Evolutionary conservation across 176 grass and related monocot genomes (phyloP).

Genomic region (Metroxylon sagu): DNA sequence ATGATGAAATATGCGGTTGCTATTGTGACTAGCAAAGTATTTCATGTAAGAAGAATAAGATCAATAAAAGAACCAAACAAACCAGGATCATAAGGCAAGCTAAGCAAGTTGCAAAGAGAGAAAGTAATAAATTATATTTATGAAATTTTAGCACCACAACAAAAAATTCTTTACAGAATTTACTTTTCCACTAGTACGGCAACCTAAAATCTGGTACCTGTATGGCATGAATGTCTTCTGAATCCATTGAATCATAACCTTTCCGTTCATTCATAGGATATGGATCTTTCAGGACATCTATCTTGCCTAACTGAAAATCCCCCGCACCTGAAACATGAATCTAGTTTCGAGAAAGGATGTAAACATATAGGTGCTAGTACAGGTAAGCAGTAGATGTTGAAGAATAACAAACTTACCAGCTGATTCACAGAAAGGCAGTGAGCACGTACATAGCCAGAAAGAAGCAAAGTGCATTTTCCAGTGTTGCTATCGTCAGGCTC

Average conservation of each 20-base stretch:
- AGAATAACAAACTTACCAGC: conserved; percentile 47
- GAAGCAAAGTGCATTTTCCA: conserved; percentile 65
- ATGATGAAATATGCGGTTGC: too few relatives aligned
- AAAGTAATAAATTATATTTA: not conserved
- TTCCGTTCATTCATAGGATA: conserved; percentile 58
- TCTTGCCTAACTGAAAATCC: conserved; percentile 74
- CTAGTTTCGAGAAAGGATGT: conserved; percentile 43
- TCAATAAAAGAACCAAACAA: too few relatives aligned
- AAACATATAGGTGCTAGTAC: conserved; percentile 20
- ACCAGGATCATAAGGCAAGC: too few relatives aligned
- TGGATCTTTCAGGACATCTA: conserved; percentile 85
- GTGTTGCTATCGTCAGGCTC: conserved; percentile 36
- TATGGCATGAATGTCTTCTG: conserved; percentile 38
- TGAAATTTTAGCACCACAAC: too few relatives aligned
- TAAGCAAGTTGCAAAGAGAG: not conserved
- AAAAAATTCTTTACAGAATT: too few relatives aligned
- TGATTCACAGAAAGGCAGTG: conserved; percentile 87
- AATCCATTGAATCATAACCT: conserved; percentile 58
- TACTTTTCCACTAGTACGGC: too few relatives aligned
- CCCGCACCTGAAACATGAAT: conserved; percentile 83
- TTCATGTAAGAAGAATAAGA: too few relatives aligned
- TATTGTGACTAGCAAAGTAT: too few relatives aligned
- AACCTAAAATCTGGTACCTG: conserved; percentile 32
- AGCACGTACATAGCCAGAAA: conserved; percentile 72
- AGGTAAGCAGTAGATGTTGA: not conserved